A percentile compares a stretch with the other conserved stretches of the same genome.
Evolutionary conservation across 345 rosid genomes (phyloP).

Genomic region (Hypericum perforatum): DNA sequence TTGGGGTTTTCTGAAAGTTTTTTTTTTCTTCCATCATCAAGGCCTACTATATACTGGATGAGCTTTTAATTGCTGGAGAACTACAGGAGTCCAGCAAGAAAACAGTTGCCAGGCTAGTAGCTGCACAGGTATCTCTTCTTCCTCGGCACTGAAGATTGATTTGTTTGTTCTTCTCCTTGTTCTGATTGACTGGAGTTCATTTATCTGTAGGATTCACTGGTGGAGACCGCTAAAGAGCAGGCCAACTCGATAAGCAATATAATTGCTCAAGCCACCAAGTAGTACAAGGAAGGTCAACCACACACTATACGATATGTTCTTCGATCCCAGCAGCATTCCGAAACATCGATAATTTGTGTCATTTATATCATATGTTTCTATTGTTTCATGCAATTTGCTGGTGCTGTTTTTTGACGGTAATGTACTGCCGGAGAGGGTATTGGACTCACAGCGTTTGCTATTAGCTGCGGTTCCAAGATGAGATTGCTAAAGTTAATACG

Average conservation of each 20-base stretch:
- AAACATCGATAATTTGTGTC: too few relatives aligned
- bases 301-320: too few relatives aligned
- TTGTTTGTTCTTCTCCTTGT: neutral
- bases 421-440: too few relatives aligned
- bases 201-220: constrained; percentile 58
- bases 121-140: constrained; percentile 54
- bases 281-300: constrained; percentile 11
- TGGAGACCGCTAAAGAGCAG: constrained; percentile 91
- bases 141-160: neutral
- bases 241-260: constrained; percentile 80
- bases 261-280: constrained; percentile 89
- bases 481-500: too few relatives aligned
- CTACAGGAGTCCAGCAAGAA: constrained; percentile 98
- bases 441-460: too few relatives aligned
- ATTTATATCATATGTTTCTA: too few relatives aligned
- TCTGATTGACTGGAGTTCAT: neutral
- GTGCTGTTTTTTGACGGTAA: too few relatives aligned
- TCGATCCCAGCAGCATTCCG: too few relatives aligned
- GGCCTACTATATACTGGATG: constrained; percentile 93
- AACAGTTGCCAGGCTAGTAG: constrained; percentile 70
- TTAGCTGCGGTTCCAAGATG: too few relatives aligned
- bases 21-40: constrained; percentile 7
- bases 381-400: too few relatives aligned
- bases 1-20: neutral
- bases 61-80: constrained; percentile 85